phyloP scores from a whole-genome alignment of 768 basidiomycete species.

The Vararia minispora region DNA sequence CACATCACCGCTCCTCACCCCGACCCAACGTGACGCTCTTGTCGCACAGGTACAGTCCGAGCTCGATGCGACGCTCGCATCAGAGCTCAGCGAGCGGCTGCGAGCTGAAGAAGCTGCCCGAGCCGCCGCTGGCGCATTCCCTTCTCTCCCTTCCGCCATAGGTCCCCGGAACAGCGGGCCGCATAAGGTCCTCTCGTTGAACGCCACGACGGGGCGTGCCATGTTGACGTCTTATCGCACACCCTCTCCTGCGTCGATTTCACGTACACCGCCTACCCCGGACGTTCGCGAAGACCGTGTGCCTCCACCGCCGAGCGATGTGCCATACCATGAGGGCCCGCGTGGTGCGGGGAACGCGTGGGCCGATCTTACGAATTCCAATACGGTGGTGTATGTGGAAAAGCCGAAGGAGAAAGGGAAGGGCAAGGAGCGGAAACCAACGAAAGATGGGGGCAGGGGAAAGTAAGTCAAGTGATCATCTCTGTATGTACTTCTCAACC shows the following conservation, averaged over 20 bases:
- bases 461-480: too few species aligned
- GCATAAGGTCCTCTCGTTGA: conserved; percentile 7
- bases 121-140: conserved; percentile 9
- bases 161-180: background rate
- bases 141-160: background rate
- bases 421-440: background rate
- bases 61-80: conserved; percentile 1
- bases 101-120: background rate
- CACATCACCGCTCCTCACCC: conserved; percentile 2
- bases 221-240: conserved; percentile 2
- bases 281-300: conserved; percentile 1
- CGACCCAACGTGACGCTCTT: conserved; percentile 1
- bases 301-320: conserved; percentile 5
- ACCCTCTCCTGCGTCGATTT: background rate
- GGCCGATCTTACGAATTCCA: conserved; percentile 6
- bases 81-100: conserved; percentile 4
- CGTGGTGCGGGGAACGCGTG: conserved; percentile 5
- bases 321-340: conserved; percentile 5
- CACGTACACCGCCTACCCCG: background rate
- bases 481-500: too few species aligned
- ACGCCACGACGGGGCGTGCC: conserved; percentile 2
- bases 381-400: conserved; percentile 5
- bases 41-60: conserved; percentile 4
- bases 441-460: too few species aligned
- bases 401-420: background rate